Evolutionary conservation across 768 basidiomycete species (phyloP).

Genomic region (Russula griseocarnosa): DNA sequence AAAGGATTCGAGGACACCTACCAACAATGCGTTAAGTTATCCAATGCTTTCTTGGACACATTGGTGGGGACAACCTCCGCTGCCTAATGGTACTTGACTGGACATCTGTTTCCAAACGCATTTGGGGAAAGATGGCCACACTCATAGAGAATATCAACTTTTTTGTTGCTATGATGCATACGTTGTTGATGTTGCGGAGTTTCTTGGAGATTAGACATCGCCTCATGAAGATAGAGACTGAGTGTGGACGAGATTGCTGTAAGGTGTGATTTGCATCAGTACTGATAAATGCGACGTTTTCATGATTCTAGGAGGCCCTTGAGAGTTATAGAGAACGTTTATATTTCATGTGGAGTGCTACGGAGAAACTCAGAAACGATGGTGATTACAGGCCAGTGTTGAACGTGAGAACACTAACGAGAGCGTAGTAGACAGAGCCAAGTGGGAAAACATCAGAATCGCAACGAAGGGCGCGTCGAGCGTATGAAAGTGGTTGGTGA

Average conservation of each 20-base stretch:
- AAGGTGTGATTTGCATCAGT: not conserved
- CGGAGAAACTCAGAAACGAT: not conserved
- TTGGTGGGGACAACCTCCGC: slow-evolving; percentile 37
- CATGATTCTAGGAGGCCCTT: not conserved
- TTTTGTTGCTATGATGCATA: not conserved
- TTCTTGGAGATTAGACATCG: not conserved
- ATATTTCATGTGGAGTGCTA: not conserved
- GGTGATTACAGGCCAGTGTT: not conserved
- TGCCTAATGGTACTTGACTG: slow-evolving; percentile 7
- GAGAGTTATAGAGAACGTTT: not conserved
- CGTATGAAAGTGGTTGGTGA: not conserved
- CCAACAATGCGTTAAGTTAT: slow-evolving; percentile 67
- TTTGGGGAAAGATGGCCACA: not conserved
- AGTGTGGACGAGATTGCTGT: not conserved
- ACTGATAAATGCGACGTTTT: not conserved
- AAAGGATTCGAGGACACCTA: slow-evolving; percentile 74
- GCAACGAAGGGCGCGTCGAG: not conserved
- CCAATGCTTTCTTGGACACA: slow-evolving; percentile 76
- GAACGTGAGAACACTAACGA: not conserved
- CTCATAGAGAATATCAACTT: not conserved
- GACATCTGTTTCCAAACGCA: not conserved
- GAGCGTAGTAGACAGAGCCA: not conserved
- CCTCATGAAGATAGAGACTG: not conserved
- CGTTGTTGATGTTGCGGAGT: not conserved
- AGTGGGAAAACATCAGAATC: not conserved